Conservation (phyloP, 2,329 filamentous ascomycete species). For the Polytolypa hystricis region DNA sequence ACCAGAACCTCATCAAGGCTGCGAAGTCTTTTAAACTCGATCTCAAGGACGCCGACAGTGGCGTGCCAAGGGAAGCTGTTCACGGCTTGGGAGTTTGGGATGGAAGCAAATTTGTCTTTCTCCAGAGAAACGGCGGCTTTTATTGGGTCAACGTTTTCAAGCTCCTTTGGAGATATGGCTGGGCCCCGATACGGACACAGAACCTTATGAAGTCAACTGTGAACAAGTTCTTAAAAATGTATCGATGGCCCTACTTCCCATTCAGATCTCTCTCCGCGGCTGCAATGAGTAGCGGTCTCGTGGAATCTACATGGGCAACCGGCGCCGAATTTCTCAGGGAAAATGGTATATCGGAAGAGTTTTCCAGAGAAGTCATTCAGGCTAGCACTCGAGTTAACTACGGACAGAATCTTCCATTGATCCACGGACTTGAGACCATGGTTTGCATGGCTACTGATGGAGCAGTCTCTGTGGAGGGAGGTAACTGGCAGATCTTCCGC, state of each 20-base stretch:
- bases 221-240: conserved; percentile 65
- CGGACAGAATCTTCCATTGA: conserved; percentile 72
- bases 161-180: conserved; percentile 75
- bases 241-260: conserved; percentile 71
- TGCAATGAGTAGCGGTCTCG: conserved; percentile 56
- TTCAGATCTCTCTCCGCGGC: conserved; percentile 64
- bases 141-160: conserved; percentile 73
- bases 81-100: conserved; percentile 72
- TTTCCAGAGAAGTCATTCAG: conserved; percentile 74
- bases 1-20: conserved; percentile 69
- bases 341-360: conserved; percentile 56
- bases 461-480: conserved; percentile 65
- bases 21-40: conserved; percentile 59
- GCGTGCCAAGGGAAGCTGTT: conserved; percentile 34
- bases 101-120: conserved; percentile 61
- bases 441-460: conserved; percentile 84
- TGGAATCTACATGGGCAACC: conserved; percentile 55
- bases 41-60: conserved; percentile 37
- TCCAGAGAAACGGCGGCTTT: conserved; percentile 46
- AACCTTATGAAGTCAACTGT: conserved; percentile 61
- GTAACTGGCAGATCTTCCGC: conserved; percentile 94
- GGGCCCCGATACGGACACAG: conserved; percentile 62
- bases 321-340: conserved; percentile 60
- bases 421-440: conserved; percentile 85
- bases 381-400: conserved; percentile 91